Percentiles rank a stretch among this genome's conserved stretches.
These are phyloP conservation scores for Rhizopus stolonifer DNA, from an alignment of 371 early-diverging fungal species.

Conservation along the genomic window DNA sequence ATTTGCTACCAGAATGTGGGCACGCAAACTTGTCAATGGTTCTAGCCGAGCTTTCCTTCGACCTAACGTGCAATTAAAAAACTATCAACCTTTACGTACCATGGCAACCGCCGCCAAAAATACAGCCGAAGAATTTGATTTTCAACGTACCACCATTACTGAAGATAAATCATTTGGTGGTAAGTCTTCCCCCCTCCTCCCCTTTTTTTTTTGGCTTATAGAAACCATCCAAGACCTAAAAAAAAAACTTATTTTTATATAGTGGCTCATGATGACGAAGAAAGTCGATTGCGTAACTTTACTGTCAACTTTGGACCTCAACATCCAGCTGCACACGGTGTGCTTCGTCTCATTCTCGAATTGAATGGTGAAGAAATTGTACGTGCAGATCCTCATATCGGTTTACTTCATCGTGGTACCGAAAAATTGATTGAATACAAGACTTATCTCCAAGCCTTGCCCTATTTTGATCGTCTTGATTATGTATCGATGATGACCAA, in stretches of 20 bases:
- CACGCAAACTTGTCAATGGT: conserved; percentile 40
- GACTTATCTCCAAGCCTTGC: conserved; percentile 95
- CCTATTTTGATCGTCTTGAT: conserved; percentile 98
- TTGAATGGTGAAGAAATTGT: conserved; percentile 90
- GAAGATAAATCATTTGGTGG: conserved; percentile 46
- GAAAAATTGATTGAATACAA: conserved; percentile 98
- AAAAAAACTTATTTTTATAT: no score
- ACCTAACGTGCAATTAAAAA: conserved; percentile 20
- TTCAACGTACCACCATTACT: conserved; percentile 39
- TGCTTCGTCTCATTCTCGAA: conserved; percentile 95
- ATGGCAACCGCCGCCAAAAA: conserved; percentile 40
- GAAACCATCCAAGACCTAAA: not conserved
- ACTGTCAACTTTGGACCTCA: conserved; percentile 99
- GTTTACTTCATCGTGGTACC: conserved; percentile 95
- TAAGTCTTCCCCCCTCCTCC: conserved; percentile 18
- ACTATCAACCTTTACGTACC: conserved; percentile 34
- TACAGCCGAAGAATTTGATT: conserved; percentile 13
- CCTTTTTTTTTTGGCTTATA: not conserved
- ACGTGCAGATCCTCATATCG: conserved; percentile 96
- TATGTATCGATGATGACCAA: conserved; percentile 98
- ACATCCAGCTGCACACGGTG: conserved; percentile 99
- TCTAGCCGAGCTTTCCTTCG: conserved; percentile 20
- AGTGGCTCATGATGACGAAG: conserved; percentile 53
- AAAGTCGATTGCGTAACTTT: conserved; percentile 68
- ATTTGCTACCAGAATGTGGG: conserved; percentile 51